Conservation (phyloP, 345 rosid species). For the Populus pruinosa region DNA sequence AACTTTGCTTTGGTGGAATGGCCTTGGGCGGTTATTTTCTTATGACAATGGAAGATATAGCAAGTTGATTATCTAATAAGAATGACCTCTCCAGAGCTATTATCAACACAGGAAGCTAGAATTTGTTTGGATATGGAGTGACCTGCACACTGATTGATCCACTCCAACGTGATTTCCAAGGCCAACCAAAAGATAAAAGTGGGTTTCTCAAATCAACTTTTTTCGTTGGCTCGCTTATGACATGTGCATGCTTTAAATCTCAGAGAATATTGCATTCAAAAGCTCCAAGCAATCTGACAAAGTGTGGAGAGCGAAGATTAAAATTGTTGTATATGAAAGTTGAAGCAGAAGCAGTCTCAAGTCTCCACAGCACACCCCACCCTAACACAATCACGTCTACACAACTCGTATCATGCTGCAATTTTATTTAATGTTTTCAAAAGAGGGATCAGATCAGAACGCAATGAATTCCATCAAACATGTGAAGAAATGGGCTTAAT, state of each 20-base stretch:
- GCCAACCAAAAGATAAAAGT: slow-evolving; percentile 8
- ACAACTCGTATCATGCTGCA: neutral
- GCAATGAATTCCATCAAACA: no score
- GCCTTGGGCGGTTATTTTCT: neutral
- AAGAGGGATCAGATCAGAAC: neutral
- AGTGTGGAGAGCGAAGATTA: neutral
- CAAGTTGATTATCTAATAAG: neutral
- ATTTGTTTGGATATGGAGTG: neutral
- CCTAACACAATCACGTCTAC: neutral
- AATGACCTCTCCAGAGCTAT: neutral
- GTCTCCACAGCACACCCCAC: neutral
- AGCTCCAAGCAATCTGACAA: slow-evolving; percentile 9
- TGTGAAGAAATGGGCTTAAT: neutral
- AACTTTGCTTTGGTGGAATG: neutral
- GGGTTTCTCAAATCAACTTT: slow-evolving; percentile 10
- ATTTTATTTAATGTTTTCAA: neutral
- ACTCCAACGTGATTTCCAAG: neutral
- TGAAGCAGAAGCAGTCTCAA: neutral
- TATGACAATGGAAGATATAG: neutral
- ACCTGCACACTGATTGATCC: neutral
- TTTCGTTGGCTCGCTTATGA: neutral
- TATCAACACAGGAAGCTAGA: neutral
- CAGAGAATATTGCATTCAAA: slow-evolving; percentile 10
- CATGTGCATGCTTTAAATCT: slow-evolving; percentile 8
- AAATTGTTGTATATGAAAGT: neutral